phyloP scores from a whole-genome alignment of 148 eudicot genomes.

The Diospyros lotus region DNA sequence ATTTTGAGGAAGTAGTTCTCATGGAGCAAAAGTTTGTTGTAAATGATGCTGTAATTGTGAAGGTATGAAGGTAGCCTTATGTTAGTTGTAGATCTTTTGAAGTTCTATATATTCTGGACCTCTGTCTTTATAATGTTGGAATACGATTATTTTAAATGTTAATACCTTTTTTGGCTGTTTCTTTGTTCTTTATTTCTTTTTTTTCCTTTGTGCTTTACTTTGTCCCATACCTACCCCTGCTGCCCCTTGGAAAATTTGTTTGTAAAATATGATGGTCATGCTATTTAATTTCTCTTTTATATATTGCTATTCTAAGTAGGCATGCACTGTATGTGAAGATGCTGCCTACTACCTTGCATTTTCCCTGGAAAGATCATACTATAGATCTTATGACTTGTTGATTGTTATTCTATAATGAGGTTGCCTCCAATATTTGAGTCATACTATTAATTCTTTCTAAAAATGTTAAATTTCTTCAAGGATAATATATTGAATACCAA shows the following conservation, averaged over 20 bases:
- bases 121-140: background rate
- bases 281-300: background rate
- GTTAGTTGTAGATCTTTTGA: background rate
- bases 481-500: background rate
- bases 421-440: constrained; percentile 5
- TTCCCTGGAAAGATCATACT: background rate
- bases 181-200: background rate
- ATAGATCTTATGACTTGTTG: background rate
- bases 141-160: background rate
- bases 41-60: constrained; percentile 63
- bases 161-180: background rate
- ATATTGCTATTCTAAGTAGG: background rate
- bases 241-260: no score
- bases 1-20: constrained; percentile 85
- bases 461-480: background rate
- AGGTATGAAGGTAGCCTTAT: constrained; percentile 39
- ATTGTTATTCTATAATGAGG: background rate
- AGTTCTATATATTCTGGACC: background rate
- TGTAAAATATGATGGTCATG: background rate
- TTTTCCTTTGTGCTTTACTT: background rate
- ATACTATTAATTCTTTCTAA: background rate
- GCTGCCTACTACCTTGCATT: background rate
- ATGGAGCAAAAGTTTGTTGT: constrained; percentile 93
- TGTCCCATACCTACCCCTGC: background rate
- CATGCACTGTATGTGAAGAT: background rate